Conservation (phyloP, 306 rosid genomes). For the Sicyos edulis region DNA sequence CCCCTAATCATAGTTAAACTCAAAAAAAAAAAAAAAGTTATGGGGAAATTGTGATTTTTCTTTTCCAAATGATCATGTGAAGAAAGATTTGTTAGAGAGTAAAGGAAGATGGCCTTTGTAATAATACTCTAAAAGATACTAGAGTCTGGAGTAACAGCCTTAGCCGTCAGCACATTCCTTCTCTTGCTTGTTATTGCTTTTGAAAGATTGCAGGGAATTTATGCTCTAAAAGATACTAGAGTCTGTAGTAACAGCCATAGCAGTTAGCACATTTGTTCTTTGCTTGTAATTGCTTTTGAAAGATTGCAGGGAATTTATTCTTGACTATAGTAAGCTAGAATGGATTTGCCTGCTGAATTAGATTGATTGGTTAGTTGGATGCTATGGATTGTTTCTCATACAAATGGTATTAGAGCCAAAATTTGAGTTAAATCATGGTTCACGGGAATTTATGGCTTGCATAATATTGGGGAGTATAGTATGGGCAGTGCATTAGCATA, state of each 20-base stretch:
- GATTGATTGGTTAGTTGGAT: neutral
- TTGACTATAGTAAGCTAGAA: neutral
- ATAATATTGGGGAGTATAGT: neutral
- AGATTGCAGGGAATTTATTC: no score
- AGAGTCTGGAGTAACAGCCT: neutral
- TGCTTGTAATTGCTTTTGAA: no score
- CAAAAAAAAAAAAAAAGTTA: no score
- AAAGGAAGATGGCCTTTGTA: neutral
- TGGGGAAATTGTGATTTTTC: no score
- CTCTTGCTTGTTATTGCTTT: slow-evolving; percentile 12
- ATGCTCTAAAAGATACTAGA: no score
- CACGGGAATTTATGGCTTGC: neutral
- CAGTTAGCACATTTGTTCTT: no score
- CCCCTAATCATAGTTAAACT: no score
- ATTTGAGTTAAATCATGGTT: neutral
- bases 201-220: neutral
- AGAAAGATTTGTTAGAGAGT: neutral
- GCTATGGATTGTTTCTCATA: neutral
- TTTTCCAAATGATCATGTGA: slow-evolving; percentile 8
- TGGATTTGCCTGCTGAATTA: neutral
- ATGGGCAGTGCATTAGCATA: neutral
- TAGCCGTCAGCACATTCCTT: neutral
- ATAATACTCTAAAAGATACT: neutral
- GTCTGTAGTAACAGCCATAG: no score
- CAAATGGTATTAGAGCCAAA: slow-evolving; percentile 1